Conservation (phyloP, 2,329 filamentous ascomycete genomes). For the Monosporascus cannonballus region DNA sequence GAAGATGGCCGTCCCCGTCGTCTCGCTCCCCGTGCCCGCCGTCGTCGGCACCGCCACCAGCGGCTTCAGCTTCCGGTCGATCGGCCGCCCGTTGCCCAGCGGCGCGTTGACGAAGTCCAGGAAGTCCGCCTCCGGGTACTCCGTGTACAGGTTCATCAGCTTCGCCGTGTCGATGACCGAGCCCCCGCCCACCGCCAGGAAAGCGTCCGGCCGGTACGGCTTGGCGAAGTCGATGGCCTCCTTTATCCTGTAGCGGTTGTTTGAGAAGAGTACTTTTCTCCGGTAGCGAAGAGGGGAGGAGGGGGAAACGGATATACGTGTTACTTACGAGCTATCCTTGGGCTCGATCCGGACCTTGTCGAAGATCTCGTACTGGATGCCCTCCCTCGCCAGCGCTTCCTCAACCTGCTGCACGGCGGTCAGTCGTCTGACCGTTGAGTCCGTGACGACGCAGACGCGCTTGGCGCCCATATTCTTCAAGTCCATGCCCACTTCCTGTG, state of each 20-base stretch:
- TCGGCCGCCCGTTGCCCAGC: constrained; percentile 74
- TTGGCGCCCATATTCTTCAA: constrained; percentile 84
- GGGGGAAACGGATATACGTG: not conserved
- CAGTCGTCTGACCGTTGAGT: constrained; percentile 72
- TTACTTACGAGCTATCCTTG: constrained; percentile 79
- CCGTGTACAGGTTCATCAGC: constrained; percentile 94
- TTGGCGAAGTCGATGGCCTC: constrained; percentile 86
- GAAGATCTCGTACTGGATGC: constrained; percentile 75
- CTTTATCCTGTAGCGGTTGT: constrained; percentile 55
- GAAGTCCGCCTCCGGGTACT: constrained; percentile 87
- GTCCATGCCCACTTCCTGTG: constrained; percentile 97
- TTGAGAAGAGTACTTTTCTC: not conserved
- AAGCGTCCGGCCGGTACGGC: constrained; percentile 76
- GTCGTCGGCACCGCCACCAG: constrained; percentile 81
- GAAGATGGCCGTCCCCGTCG: constrained; percentile 96
- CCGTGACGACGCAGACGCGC: constrained; percentile 88
- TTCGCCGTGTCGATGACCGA: constrained; percentile 98
- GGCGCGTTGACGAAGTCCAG: constrained; percentile 97
- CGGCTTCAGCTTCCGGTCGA: constrained; percentile 64
- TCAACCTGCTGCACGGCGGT: constrained; percentile 86
- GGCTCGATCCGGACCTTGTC: constrained; percentile 80
- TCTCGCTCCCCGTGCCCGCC: constrained; percentile 85
- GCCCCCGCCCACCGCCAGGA: constrained; percentile 85
- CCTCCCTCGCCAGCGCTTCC: constrained; percentile 71
- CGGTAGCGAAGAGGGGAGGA: not conserved